Evolutionary conservation across 1,284 basidiomycete species (phyloP), one percentile per base, ranked within the genome.

Genomic region (Phenoliferia sp.): DNA sequence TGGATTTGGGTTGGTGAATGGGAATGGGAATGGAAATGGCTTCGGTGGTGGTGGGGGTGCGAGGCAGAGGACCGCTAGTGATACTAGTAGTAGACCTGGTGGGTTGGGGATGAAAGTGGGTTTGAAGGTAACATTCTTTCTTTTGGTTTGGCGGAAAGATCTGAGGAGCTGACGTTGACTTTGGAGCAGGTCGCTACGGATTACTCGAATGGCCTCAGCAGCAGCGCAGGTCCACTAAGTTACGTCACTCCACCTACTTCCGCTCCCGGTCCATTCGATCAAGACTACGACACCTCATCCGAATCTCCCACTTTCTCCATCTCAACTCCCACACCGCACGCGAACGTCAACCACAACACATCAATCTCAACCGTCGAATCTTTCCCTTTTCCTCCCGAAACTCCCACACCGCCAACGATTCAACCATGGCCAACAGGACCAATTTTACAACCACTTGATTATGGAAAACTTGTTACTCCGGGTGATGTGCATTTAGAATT

Each of bases 401-500:
- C 57, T 9, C 60, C 55, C 2, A 28, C 64, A 1, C 29, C 63
- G 1, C 4, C 35, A 15, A 26, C 5, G 2, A 15, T 5, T 3
- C 48, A 34, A n/a, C 29, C 48, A 17, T 56, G 33, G 50, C 61
- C 59, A 5, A 33, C 54, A 6, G 28, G 62, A 7, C 62, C 59
- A 10, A 59, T 15, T 2, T 22, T 64, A 32, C 28, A 36, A 35
- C 58, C 68, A 7, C 58, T 72, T 31, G 60, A 69, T 39, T 67
- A 67, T 16, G 32, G 55, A 12, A 56, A 54, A 32, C 59, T 70
- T 17, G 55, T 48, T 19, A 54, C 22, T 36, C 10, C 35, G 33
- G 35, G n/a, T 17, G 28, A 33, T 44, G 61, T 34, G 59, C 88
- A 90, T 72, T 79, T 81, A 0, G 87, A 90, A 75, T 83, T 97